Percentiles rank a stretch among this genome's conserved stretches.
phyloP scores from a whole-genome alignment of 306 rosid species.

The Medicago truncatula region DNA sequence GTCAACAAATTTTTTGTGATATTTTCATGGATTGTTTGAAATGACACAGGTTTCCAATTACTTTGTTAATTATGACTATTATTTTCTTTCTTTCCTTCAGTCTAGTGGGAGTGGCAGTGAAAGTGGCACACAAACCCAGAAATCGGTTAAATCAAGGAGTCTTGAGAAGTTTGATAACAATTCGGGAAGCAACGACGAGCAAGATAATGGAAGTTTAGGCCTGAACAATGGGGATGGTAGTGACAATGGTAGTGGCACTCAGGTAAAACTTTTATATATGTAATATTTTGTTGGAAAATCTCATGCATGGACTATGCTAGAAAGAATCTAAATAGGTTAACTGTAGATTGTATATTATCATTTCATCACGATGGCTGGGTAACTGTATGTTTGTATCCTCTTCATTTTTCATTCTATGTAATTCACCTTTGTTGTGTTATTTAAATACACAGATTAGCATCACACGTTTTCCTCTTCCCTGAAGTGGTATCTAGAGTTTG shows the following conservation, averaged over 20 bases:
- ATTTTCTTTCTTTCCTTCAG: constrained; percentile 49
- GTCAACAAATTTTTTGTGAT: constrained; percentile 8
- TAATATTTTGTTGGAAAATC: constrained; percentile 31
- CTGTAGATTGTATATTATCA: neutral
- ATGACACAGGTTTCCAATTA: neutral
- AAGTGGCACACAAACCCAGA: constrained; percentile 83
- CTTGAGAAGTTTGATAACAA: constrained; percentile 65
- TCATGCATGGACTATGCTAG: neutral
- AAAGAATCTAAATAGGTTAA: neutral
- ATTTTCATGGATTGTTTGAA: constrained; percentile 34
- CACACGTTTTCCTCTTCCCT: constrained; percentile 7
- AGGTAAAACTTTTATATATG: constrained; percentile 56
- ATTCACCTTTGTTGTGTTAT: neutral
- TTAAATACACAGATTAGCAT: neutral
- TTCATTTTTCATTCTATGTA: neutral
- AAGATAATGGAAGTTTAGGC: constrained; percentile 66
- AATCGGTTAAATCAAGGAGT: constrained; percentile 71
- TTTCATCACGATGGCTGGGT: neutral
- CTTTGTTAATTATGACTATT: constrained; percentile 29
- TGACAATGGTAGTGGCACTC: constrained; percentile 89
- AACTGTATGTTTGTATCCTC: neutral
- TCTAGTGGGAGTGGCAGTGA: constrained; percentile 96
- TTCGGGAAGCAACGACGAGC: constrained; percentile 76
- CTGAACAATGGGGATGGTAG: constrained; percentile 70
- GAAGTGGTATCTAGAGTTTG: constrained; percentile 11